These are phyloP conservation scores for Alternaria sp. DNA, from an alignment of 2,329 filamentous ascomycete species.

Conservation along the genomic window DNA sequence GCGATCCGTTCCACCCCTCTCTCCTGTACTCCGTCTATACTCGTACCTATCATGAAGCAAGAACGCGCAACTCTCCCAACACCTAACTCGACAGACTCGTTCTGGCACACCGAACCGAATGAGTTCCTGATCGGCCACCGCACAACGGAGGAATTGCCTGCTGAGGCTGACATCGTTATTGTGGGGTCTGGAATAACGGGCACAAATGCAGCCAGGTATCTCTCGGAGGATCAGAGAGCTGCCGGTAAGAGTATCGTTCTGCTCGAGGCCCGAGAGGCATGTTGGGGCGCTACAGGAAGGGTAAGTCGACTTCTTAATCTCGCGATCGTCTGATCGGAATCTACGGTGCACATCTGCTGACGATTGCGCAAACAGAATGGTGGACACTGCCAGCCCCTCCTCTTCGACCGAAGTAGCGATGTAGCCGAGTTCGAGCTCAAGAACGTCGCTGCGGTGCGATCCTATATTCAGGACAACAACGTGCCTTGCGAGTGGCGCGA, in stretches of 20 bases:
- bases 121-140: conserved; percentile 70
- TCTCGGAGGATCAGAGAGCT: conserved; percentile 57
- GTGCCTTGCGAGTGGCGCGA: conserved; percentile 76
- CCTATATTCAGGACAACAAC: conserved; percentile 63
- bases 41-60: conserved; percentile 40
- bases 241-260: conserved; percentile 68
- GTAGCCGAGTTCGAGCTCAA: conserved; percentile 76
- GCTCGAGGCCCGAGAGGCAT: conserved; percentile 80
- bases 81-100: conserved; percentile 68
- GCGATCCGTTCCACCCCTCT: not conserved
- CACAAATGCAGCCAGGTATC: conserved; percentile 71
- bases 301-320: conserved; percentile 56
- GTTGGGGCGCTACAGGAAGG: conserved; percentile 83
- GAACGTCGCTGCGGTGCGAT: conserved; percentile 69
- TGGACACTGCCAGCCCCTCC: conserved; percentile 75
- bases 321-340: not conserved
- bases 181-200: conserved; percentile 81
- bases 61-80: conserved; percentile 63
- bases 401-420: conserved; percentile 68
- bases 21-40: not conserved
- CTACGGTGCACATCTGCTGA: conserved; percentile 11
- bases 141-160: conserved; percentile 70
- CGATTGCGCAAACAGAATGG: conserved; percentile 52
- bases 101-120: conserved; percentile 77
- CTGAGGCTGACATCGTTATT: conserved; percentile 71